Evolutionary conservation across 495 filamentous ascomycete genomes (phyloP), one percentile per base, ranked within the genome.

Genomic region (Penicillium alfredii): DNA sequence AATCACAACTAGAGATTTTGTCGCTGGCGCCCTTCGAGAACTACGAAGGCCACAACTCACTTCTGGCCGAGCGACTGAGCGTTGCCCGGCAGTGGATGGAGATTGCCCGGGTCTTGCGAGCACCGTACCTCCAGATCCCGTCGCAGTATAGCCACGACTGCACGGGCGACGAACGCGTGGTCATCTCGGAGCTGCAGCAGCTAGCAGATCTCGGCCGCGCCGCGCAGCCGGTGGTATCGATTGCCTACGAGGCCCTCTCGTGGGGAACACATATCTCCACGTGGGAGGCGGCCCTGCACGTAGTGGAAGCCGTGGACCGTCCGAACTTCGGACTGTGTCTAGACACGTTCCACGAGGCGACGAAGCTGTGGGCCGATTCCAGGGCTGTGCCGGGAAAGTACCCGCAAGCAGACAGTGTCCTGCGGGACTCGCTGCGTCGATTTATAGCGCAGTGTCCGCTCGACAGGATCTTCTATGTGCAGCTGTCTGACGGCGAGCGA

Each of bases 11-110:
- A 17, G 49, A 60, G 8, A 74, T 86, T 20, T 42, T 86, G 15
- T 77, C 78, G 19, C 61, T 88, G 3, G 82, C 86, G 46, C 82
- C 83, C 4, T 86, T 87, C 51, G 75, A 77, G 62, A 80, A 85
- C 51, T 85, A 79, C 60, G 82, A 87, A 49, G 83, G 83, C 13
- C 38, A 60, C 14, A 60, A 66, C 30, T 58, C 56, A 5, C 49
- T 64, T 4, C 61, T 76, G 10, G 49, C 76, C 5, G 62, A 75
- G 10, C 71, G 85, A 53, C 62, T 87, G 14, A 54, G 72, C 8
- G 69, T 78, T 41, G 69, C 83, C n/a, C 51, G 57, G 8, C 61
- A 77, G n/a, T 87, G 82, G 82, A 73, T 88, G 22, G 45, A 72
- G 29, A 55, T 86, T 3, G 77, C 76, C 4, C 66, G 73, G 21